Conservation (phyloP, 2,329 filamentous ascomycete genomes). For the Exophiala phaeomuriformis region DNA sequence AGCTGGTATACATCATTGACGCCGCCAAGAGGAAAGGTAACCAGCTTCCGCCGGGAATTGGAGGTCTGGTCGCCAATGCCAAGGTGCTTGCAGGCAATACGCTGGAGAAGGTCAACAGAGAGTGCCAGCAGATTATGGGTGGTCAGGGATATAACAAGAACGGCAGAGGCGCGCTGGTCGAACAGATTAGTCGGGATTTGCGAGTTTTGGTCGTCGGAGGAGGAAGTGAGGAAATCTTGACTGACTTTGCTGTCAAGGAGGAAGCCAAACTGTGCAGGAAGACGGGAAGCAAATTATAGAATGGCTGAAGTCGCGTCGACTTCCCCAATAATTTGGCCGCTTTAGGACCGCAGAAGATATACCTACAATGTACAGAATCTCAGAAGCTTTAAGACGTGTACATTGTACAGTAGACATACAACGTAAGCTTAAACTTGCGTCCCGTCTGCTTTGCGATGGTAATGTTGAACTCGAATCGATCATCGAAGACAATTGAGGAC, state of each 20-base stretch:
- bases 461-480: too few species aligned
- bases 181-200: slow-evolving; percentile 59
- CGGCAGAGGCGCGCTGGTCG: slow-evolving; percentile 63
- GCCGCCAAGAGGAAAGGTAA: slow-evolving; percentile 4
- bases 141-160: slow-evolving; percentile 64
- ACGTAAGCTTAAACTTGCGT: too few species aligned
- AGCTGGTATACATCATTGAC: slow-evolving; percentile 22
- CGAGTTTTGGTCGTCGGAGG: slow-evolving; percentile 57
- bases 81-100: slow-evolving; percentile 56
- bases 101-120: slow-evolving; percentile 47
- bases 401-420: too few species aligned
- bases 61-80: slow-evolving; percentile 61
- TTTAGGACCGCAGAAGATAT: too few species aligned
- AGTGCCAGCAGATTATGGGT: slow-evolving; percentile 54
- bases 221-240: slow-evolving; percentile 64
- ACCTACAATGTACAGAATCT: too few species aligned
- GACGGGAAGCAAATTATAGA: background rate
- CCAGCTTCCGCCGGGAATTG: slow-evolving; percentile 44
- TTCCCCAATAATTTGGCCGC: too few species aligned
- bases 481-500: too few species aligned
- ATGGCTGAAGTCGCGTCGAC: too few species aligned
- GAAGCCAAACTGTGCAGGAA: slow-evolving; percentile 32
- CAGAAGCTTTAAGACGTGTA: too few species aligned
- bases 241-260: slow-evolving; percentile 62
- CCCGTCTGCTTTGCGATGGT: too few species aligned